A percentile compares a stretch with the other conserved stretches of the same genome.
Evolutionary conservation across 768 basidiomycete species (phyloP).

Genomic region (Baorangia bicolor): DNA sequence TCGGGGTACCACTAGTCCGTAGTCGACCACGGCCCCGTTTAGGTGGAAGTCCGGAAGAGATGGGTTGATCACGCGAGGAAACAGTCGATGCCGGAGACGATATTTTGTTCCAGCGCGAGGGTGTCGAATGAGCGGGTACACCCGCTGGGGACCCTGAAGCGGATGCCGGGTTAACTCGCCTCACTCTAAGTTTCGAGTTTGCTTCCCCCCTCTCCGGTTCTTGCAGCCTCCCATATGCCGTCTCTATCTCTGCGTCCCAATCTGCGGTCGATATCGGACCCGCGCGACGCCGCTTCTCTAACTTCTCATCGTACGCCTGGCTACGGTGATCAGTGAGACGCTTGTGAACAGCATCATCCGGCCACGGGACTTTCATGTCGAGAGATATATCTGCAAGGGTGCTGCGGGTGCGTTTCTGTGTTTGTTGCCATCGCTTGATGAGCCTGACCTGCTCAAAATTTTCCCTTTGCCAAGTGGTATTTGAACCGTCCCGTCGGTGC

Average conservation of each 20-base stretch:
- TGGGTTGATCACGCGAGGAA: slow-evolving; percentile 13
- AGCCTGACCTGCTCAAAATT: slow-evolving; percentile 17
- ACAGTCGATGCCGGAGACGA: slow-evolving; percentile 13
- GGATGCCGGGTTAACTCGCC: slow-evolving; percentile 12
- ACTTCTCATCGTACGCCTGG: slow-evolving; percentile 49
- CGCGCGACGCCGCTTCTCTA: slow-evolving; percentile 16
- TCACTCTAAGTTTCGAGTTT: slow-evolving; percentile 22
- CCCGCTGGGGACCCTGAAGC: slow-evolving; percentile 7
- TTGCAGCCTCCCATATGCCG: slow-evolving; percentile 13
- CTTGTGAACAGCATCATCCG: slow-evolving; percentile 44
- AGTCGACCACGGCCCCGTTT: slow-evolving; percentile 9
- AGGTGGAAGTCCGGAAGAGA: slow-evolving; percentile 9
- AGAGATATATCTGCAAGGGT: slow-evolving; percentile 30
- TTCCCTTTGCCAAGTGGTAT: slow-evolving; percentile 50
- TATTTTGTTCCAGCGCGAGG: slow-evolving; percentile 2
- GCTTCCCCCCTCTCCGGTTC: slow-evolving; percentile 29
- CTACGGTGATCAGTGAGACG: slow-evolving; percentile 41
- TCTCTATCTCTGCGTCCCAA: slow-evolving; percentile 32
- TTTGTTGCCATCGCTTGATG: slow-evolving; percentile 35
- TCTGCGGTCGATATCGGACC: slow-evolving; percentile 8
- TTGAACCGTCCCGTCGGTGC: slow-evolving; percentile 51
- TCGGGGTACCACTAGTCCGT: slow-evolving; percentile 1
- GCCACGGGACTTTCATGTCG: slow-evolving; percentile 40
- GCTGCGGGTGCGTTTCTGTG: slow-evolving; percentile 32
- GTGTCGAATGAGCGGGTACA: slow-evolving; percentile 1